Conservation (phyloP, 1,139 yeast genomes). For the Taphrina pruni region DNA sequence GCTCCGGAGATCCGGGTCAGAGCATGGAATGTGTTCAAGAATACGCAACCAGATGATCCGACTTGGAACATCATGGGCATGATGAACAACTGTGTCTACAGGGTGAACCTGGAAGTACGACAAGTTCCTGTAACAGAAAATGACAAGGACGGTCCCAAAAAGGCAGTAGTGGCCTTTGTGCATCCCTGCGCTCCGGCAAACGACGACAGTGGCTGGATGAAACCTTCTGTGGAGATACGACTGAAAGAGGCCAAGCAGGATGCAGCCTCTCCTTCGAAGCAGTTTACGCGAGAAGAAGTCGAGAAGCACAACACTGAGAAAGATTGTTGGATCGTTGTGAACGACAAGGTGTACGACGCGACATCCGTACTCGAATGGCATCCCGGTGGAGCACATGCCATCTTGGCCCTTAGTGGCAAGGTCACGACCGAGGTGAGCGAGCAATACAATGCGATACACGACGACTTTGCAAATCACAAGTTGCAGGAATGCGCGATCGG, state of each 20-base stretch:
- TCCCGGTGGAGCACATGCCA: conserved; percentile 67
- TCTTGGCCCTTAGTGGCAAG: conserved; percentile 61
- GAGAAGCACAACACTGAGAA: conserved; percentile 47
- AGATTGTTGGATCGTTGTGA: conserved; percentile 60
- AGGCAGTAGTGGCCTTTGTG: conserved; percentile 46
- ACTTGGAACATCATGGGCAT: conserved; percentile 53
- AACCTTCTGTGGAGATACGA: conserved; percentile 49
- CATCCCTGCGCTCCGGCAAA: conserved; percentile 51
- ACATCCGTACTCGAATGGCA: conserved; percentile 79
- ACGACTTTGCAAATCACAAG: conserved; percentile 48
- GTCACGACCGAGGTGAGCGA: conserved; percentile 62
- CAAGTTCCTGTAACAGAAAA: conserved; percentile 44
- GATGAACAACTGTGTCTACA: conserved; percentile 53
- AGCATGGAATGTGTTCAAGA: conserved; percentile 52
- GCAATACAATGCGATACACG: conserved; percentile 53
- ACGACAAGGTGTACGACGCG: conserved; percentile 70
- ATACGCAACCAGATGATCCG: conserved; percentile 52
- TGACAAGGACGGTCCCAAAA: conserved; percentile 6
- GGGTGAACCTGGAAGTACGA: conserved; percentile 50
- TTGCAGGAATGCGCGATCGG: conserved; percentile 46
- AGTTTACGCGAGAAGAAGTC: conserved; percentile 38
- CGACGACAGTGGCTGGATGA: conserved; percentile 53
- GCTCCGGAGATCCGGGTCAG: conserved; percentile 50
- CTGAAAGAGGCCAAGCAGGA: conserved; percentile 50
- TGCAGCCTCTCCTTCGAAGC: conserved; percentile 14